phyloP scores from a whole-genome alignment of 805 yeast species.

The Monosporozyma aerobia region DNA sequence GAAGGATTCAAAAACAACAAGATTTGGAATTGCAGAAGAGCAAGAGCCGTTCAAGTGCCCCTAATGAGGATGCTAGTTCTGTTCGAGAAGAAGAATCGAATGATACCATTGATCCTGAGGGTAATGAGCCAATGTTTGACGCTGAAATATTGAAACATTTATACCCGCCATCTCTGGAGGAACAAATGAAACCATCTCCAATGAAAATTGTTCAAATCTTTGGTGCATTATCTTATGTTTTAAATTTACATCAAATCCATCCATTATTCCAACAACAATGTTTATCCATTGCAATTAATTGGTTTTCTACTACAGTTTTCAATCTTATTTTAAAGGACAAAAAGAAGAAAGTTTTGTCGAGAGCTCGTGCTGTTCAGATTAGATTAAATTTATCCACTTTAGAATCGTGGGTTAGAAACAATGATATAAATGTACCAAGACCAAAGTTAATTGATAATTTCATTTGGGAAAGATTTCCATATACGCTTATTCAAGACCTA shows the following conservation, averaged over 20 bases:
- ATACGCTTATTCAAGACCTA: constrained; percentile 28
- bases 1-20: constrained; percentile 7
- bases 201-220: constrained; percentile 73
- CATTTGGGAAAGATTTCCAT: constrained; percentile 33
- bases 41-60: neutral
- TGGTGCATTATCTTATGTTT: constrained; percentile 79
- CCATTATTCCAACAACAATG: constrained; percentile 72
- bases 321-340: constrained; percentile 61
- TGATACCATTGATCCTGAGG: neutral
- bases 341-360: constrained; percentile 49
- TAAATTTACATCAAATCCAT: constrained; percentile 73
- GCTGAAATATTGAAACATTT: constrained; percentile 69
- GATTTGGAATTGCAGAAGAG: constrained; percentile 1
- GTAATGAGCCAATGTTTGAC: constrained; percentile 33
- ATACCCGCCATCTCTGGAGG: constrained; percentile 75
- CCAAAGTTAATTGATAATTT: constrained; percentile 32
- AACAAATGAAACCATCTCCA: constrained; percentile 85
- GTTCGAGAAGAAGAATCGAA: neutral
- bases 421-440: constrained; percentile 23
- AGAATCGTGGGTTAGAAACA: constrained; percentile 84
- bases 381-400: constrained; percentile 75
- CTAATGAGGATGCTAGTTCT: neutral
- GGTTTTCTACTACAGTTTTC: constrained; percentile 65
- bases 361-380: constrained; percentile 83
- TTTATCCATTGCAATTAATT: constrained; percentile 65